Percentiles rank a stretch among this genome's conserved stretches.
phyloP scores from a whole-genome alignment of 192 early-diverging fungal species.

The Linnemannia zychae region DNA sequence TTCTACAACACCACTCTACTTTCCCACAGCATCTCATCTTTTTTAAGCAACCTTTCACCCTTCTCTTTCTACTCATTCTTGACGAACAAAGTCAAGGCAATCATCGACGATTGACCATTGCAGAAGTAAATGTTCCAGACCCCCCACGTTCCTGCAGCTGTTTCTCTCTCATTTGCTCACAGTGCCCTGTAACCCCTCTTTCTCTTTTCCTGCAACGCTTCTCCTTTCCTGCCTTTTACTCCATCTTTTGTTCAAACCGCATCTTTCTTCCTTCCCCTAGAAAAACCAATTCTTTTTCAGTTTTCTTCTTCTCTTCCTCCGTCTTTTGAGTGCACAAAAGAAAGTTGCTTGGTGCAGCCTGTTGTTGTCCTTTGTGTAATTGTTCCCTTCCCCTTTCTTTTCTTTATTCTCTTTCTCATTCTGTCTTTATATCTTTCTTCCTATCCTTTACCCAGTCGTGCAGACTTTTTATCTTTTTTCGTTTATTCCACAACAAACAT shows the following conservation, averaged over 20 bases:
- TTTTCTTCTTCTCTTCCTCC: not conserved
- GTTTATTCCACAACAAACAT: not conserved
- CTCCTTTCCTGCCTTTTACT: not conserved
- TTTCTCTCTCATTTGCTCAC: not conserved
- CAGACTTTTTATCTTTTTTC: not conserved
- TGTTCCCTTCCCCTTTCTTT: not conserved
- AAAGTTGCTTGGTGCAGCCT: too few species aligned
- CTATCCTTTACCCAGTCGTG: too few species aligned
- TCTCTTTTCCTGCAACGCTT: not conserved
- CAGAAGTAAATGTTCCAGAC: too few species aligned
- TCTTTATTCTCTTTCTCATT: not conserved
- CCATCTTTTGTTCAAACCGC: not conserved
- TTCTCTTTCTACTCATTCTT: too few species aligned
- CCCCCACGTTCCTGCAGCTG: not conserved
- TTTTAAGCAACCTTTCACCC: too few species aligned
- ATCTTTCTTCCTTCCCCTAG: not conserved
- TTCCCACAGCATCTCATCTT: too few species aligned
- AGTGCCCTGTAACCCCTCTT: not conserved
- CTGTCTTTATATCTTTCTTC: not conserved
- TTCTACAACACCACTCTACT: too few species aligned
- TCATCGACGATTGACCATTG: too few species aligned
- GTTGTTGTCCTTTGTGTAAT: too few species aligned
- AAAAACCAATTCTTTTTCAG: not conserved
- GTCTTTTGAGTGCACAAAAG: too few species aligned
- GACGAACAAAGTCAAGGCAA: too few species aligned